Base-by-base conservation (phyloP, 331 rosid genomes). In the Malus hybrid region DNA sequence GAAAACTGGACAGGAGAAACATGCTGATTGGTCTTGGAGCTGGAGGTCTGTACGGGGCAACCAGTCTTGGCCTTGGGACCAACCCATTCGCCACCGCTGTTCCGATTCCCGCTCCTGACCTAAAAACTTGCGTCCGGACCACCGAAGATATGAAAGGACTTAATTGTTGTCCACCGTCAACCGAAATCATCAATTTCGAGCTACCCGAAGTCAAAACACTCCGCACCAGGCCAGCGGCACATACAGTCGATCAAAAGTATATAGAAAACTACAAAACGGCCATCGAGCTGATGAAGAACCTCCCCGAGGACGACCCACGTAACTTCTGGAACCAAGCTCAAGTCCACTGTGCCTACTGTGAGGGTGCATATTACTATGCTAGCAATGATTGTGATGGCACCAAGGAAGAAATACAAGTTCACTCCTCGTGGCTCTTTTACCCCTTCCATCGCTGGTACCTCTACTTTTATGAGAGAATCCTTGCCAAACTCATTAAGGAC, bases 371-470 rank as follows among this genome's bases (percentile, higher is more conserved):
- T 36, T 36, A 7, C 44, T 36, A 36, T 36, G 9, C 0, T 34
- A 0, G 39, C 39, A 34, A 6, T 34, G 39, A 36, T 36, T 18
- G 55, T 34, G 39, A 36, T 36, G 55, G 55, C 18, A 48, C 55
- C 18, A 11, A 48, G 16, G 3, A 85, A 3, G 93, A 90, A 3
- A 68, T 88, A 2, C 90, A 87, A 80, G 86, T 88, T 13, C 96
- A 90, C 62, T 42, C 32, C n/a, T 79, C 87, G 4, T 92, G 96
- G 97, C 90, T 90, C 63, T 92, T 92, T 79, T 88, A 76, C 31
- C 97, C 97, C 2, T 92, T 62, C 71, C 97, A 92, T 52, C 87
- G 96, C 4, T 90, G 83, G 81, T 92, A 87, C 63, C 72, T 92
- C 3, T 83, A 92, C 67, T 92, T 92, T 81, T 42, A 81, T 10